phyloP scores from a whole-genome alignment of 31 red algal species.

The Endocladia muricata region DNA sequence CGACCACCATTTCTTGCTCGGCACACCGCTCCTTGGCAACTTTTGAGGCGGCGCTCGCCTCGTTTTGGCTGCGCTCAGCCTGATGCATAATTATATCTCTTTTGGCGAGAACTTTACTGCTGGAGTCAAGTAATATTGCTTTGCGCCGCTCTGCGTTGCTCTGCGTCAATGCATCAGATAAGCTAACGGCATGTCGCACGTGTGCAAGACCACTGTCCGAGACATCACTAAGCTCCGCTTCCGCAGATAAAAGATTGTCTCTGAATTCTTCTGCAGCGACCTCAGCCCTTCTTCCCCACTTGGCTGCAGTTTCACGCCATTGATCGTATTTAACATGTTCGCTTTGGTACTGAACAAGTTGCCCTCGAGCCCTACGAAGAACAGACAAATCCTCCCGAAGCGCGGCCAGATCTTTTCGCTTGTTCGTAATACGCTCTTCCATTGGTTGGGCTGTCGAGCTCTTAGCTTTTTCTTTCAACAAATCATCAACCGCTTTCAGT shows the following conservation, averaged over 20 bases:
- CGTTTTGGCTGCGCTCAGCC: neutral
- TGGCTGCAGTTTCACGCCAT: slow-evolving; percentile 9
- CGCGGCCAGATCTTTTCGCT: slow-evolving; percentile 6
- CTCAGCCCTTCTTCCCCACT: slow-evolving; percentile 6
- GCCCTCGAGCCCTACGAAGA: slow-evolving; percentile 7
- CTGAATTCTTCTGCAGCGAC: slow-evolving; percentile 20
- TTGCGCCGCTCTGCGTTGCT: neutral
- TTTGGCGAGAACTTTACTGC: slow-evolving; percentile 22
- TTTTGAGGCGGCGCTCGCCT: slow-evolving; percentile 1
- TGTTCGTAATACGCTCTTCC: slow-evolving; percentile 6
- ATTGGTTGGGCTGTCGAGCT: neutral
- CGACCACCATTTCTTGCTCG: slow-evolving; percentile 5
- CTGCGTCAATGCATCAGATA: neutral
- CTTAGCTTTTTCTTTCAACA: slow-evolving; percentile 13
- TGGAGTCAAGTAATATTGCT: slow-evolving; percentile 19
- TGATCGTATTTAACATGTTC: slow-evolving; percentile 37
- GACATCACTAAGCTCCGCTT: neutral
- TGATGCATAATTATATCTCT: slow-evolving; percentile 10
- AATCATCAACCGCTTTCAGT: slow-evolving; percentile 9
- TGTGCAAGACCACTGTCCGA: neutral
- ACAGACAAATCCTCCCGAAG: slow-evolving; percentile 28
- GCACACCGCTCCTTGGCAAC: neutral
- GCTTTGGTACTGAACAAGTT: slow-evolving; percentile 24
- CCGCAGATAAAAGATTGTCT: slow-evolving; percentile 25
- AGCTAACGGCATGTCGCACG: neutral